phyloP scores from a whole-genome alignment of 106 monocot species.

The Posidonia australis region DNA sequence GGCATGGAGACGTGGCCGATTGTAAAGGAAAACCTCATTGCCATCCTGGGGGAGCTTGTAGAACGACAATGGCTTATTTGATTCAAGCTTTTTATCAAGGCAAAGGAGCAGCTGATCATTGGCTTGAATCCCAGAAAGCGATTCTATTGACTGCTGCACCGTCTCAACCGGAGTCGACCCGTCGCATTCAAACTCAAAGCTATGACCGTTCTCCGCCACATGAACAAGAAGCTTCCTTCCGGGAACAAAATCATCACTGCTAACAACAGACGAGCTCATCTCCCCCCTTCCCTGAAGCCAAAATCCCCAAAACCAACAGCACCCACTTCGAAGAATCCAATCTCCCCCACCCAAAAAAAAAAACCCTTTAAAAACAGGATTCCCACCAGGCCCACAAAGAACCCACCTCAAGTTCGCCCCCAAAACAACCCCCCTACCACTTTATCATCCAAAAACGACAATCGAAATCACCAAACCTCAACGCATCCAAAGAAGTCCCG shows the following conservation, averaged over 20 bases:
- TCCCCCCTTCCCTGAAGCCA: background rate
- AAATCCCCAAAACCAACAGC: slow-evolving; percentile 2
- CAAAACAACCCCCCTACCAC: background rate
- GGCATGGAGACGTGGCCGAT: slow-evolving; percentile 47
- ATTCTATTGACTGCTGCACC: slow-evolving; percentile 54
- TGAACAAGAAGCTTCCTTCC: slow-evolving; percentile 72
- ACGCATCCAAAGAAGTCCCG: background rate
- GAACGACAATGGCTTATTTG: slow-evolving; percentile 42
- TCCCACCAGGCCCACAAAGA: background rate
- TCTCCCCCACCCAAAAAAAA: background rate
- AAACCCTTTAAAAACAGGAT: no score
- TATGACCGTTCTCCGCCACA: slow-evolving; percentile 77
- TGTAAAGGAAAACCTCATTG: slow-evolving; percentile 73
- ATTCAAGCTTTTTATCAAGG: slow-evolving; percentile 50
- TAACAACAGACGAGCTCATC: slow-evolving; percentile 58
- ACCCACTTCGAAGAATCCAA: background rate
- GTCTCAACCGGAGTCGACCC: slow-evolving; percentile 57
- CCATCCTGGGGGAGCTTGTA: slow-evolving; percentile 86
- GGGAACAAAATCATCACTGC: slow-evolving; percentile 34
- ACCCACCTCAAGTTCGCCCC: background rate
- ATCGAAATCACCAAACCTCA: background rate
- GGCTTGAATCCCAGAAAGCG: slow-evolving; percentile 31
- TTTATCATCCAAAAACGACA: background rate
- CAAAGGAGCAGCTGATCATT: slow-evolving; percentile 81
- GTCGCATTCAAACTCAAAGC: slow-evolving; percentile 84